Conservation (phyloP, 345 rosid species). For the Eutrema yunnanense region DNA sequence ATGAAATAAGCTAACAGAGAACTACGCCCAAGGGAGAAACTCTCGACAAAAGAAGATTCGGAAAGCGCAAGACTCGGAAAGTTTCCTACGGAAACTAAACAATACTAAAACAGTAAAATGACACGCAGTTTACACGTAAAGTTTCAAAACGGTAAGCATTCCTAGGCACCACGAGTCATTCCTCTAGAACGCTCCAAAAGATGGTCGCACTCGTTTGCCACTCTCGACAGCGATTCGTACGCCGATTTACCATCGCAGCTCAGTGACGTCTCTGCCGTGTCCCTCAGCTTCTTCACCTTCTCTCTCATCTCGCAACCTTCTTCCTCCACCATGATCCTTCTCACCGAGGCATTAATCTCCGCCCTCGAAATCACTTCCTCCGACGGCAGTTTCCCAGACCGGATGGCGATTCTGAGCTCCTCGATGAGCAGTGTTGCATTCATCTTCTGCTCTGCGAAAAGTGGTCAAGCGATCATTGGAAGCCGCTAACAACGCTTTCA, state of each 20-base stretch:
- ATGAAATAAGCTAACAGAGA: no score
- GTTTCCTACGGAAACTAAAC: no score
- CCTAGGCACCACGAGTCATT: neutral
- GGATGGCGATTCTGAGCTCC: slow-evolving; percentile 40
- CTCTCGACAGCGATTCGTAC: neutral
- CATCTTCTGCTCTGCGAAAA: neutral
- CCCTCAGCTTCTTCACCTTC: neutral
- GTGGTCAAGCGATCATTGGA: slow-evolving; percentile 39
- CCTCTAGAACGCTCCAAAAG: neutral
- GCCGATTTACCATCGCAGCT: neutral
- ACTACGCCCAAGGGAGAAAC: no score
- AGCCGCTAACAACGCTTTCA: neutral
- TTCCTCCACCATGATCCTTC: slow-evolving; percentile 32
- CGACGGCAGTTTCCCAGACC: neutral
- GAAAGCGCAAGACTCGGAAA: no score
- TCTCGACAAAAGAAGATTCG: no score
- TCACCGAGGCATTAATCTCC: slow-evolving; percentile 38
- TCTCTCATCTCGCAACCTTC: slow-evolving; percentile 25
- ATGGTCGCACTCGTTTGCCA: neutral
- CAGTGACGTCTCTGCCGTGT: neutral
- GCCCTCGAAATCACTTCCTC: neutral
- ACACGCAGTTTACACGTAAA: no score
- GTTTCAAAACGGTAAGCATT: neutral
- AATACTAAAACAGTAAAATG: no score
- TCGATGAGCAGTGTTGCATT: slow-evolving; percentile 20